These are phyloP conservation scores for Candida freyschussii DNA, from an alignment of 1,139 yeast species.

Conservation along the genomic window DNA sequence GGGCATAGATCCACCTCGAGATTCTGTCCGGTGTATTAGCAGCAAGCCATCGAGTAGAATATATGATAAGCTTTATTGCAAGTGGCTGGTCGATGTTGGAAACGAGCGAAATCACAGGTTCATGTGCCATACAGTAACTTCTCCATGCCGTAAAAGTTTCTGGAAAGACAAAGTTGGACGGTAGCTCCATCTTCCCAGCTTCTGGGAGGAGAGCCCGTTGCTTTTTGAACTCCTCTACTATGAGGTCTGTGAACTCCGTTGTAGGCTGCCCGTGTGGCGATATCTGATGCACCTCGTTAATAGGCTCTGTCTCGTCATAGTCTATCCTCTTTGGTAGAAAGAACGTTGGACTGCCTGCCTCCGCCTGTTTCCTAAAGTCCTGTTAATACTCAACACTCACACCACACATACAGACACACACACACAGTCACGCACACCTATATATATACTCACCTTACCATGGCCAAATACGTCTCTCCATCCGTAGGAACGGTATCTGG, in stretches of 20 bases:
- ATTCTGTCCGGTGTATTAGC: constrained; percentile 14
- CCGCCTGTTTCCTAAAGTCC: constrained; percentile 20
- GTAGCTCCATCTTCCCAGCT: constrained; percentile 13
- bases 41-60: constrained; percentile 20
- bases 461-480: constrained; percentile 25
- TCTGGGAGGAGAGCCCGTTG: constrained; percentile 13
- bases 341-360: constrained; percentile 20
- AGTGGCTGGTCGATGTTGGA: constrained; percentile 22
- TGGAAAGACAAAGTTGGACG: constrained; percentile 16
- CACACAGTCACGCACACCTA: no score
- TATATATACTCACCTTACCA: constrained; percentile 18
- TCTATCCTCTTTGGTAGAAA: constrained; percentile 12
- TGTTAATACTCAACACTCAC: constrained; percentile 4
- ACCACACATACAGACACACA: neutral
- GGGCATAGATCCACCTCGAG: constrained; percentile 18
- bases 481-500: constrained; percentile 20
- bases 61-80: constrained; percentile 17
- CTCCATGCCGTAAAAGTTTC: constrained; percentile 26
- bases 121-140: constrained; percentile 15
- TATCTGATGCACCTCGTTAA: neutral
- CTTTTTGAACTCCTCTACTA: constrained; percentile 9
- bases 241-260: constrained; percentile 2
- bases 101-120: constrained; percentile 12
- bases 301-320: constrained; percentile 10
- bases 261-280: neutral